Evolutionary conservation across 2,329 filamentous ascomycete species (phyloP).

Genomic region (Didymosphaeria variabile): DNA sequence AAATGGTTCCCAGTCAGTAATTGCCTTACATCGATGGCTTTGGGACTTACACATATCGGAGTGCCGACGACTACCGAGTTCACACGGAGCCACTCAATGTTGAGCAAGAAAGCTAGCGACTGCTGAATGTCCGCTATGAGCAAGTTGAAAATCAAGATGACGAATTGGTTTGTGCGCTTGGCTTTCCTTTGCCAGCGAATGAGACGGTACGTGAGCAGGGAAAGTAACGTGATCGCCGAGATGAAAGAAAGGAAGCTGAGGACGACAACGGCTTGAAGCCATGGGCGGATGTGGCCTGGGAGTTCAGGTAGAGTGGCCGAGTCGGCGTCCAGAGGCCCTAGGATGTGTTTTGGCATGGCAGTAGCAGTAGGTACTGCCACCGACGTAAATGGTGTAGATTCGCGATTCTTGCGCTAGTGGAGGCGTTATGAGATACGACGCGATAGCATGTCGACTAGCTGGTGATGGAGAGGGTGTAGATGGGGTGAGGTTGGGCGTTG

Average conservation of each 20-base stretch:
- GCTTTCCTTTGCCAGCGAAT: constrained; percentile 49
- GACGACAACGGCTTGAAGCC: constrained; percentile 57
- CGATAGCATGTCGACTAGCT: constrained; percentile 17
- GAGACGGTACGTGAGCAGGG: constrained; percentile 58
- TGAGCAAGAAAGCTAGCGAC: constrained; percentile 70
- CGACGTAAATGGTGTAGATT: constrained; percentile 11
- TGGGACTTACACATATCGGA: constrained; percentile 59
- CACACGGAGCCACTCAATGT: constrained; percentile 65
- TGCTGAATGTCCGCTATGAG: constrained; percentile 74
- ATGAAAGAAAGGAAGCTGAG: constrained; percentile 59
- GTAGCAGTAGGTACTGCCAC: constrained; percentile 6
- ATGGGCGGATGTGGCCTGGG: constrained; percentile 46
- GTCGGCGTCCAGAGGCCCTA: constrained; percentile 32
- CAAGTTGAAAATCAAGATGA: constrained; percentile 74
- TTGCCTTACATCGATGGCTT: neutral
- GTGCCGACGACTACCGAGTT: constrained; percentile 65
- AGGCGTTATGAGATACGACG: constrained; percentile 17
- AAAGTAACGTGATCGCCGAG: constrained; percentile 54
- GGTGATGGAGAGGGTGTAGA: neutral
- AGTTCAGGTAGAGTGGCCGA: constrained; percentile 44
- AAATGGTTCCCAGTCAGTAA: neutral
- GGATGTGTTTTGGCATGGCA: constrained; percentile 29
- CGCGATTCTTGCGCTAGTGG: constrained; percentile 24
- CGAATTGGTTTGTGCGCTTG: constrained; percentile 67
- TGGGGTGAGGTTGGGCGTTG: neutral